Evolutionary conservation across 768 basidiomycete genomes (phyloP).

Genomic region (Candolleomyces efflorescens): DNA sequence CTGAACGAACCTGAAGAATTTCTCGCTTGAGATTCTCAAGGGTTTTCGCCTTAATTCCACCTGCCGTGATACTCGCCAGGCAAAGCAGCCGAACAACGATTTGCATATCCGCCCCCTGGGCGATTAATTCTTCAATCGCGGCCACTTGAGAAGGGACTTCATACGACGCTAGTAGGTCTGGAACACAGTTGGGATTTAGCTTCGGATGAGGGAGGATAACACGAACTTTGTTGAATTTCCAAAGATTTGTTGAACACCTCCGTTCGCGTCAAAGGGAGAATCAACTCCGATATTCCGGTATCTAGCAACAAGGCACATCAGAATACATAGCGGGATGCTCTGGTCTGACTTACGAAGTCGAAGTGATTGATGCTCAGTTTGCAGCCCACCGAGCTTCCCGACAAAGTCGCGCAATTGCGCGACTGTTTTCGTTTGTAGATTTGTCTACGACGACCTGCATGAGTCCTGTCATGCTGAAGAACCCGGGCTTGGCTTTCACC

Average conservation of each 20-base stretch:
- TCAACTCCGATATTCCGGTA: slow-evolving; percentile 89
- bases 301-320: slow-evolving; percentile 44
- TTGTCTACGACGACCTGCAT: slow-evolving; percentile 44
- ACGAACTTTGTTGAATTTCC: slow-evolving; percentile 93
- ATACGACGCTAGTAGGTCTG: slow-evolving; percentile 94
- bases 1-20: slow-evolving; percentile 63
- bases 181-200: slow-evolving; percentile 3
- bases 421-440: slow-evolving; percentile 85
- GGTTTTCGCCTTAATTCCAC: slow-evolving; percentile 82
- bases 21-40: slow-evolving; percentile 91
- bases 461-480: background rate
- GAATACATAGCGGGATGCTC: background rate
- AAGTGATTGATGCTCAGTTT: slow-evolving; percentile 87
- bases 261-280: slow-evolving; percentile 79
- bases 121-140: slow-evolving; percentile 89
- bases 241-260: slow-evolving; percentile 88
- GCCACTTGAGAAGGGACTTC: slow-evolving; percentile 73
- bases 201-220: background rate
- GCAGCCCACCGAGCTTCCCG: slow-evolving; percentile 87
- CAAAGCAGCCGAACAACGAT: slow-evolving; percentile 77
- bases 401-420: slow-evolving; percentile 93
- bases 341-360: slow-evolving; percentile 67
- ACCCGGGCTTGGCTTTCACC: slow-evolving; percentile 31
- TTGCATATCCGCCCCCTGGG: slow-evolving; percentile 80
- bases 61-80: slow-evolving; percentile 77